Evolutionary conservation across 2,329 filamentous ascomycete species (phyloP).

Genomic region (Colletotrichum sidae): DNA sequence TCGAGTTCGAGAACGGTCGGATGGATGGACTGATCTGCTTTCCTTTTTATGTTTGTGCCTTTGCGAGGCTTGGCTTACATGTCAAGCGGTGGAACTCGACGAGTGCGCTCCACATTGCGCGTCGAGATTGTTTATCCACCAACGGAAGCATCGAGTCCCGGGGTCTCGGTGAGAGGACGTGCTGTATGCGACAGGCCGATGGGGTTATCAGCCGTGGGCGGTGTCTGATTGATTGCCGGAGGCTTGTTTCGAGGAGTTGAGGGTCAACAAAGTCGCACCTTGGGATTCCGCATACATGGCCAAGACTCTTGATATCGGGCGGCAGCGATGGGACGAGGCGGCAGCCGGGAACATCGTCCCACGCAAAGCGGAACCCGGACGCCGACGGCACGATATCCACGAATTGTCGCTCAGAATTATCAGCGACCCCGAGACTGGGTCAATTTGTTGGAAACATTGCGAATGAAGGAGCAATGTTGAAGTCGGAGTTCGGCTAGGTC

Average conservation of each 20-base stretch:
- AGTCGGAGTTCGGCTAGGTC: slow-evolving; percentile 12
- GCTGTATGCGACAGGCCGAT: slow-evolving; percentile 19
- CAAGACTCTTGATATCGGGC: slow-evolving; percentile 9
- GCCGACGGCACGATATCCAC: slow-evolving; percentile 18
- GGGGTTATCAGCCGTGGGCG: neutral
- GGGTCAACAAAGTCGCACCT: neutral
- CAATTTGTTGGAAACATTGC: slow-evolving; percentile 18
- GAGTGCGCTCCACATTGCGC: slow-evolving; percentile 20
- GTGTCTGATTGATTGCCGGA: slow-evolving; percentile 24
- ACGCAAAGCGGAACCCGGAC: slow-evolving; percentile 15
- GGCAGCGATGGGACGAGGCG: slow-evolving; percentile 15
- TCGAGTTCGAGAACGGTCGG: slow-evolving; percentile 15
- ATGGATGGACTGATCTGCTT: slow-evolving; percentile 26
- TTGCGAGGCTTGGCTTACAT: slow-evolving; percentile 28
- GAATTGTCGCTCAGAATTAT: slow-evolving; percentile 23
- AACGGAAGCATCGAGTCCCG: slow-evolving; percentile 17
- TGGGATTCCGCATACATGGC: slow-evolving; percentile 14
- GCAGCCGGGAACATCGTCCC: slow-evolving; percentile 9
- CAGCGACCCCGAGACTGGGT: slow-evolving; percentile 7
- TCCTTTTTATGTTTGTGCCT: slow-evolving; percentile 30
- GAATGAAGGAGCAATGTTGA: slow-evolving; percentile 14
- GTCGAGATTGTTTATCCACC: slow-evolving; percentile 32
- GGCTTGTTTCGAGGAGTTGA: slow-evolving; percentile 8
- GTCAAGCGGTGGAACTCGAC: slow-evolving; percentile 21
- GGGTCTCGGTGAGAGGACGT: slow-evolving; percentile 10